Conservation (phyloP, 179 eudicot species). For the Amaranthus tricolor region DNA sequence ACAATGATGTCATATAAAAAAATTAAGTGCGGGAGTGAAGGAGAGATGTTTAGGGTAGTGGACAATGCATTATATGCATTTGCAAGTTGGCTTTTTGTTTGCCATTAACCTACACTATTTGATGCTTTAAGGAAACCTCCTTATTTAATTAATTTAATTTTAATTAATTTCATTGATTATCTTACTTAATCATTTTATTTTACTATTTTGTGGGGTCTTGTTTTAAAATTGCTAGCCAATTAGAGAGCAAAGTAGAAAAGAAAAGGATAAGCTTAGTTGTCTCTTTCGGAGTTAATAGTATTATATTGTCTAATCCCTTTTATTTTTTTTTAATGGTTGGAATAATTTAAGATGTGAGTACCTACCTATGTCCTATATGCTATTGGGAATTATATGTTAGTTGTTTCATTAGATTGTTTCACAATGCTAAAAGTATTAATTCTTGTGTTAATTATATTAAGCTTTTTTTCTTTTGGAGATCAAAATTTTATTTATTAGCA, state of each 20-base stretch:
- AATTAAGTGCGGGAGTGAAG: conserved; percentile 5
- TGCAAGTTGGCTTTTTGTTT: conserved; percentile 36
- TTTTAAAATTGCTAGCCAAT: conserved; percentile 26
- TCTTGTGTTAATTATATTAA: too few species aligned
- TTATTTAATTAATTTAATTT: background rate
- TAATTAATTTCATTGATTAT: background rate
- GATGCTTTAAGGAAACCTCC: conserved; percentile 23
- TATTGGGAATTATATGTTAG: too few species aligned
- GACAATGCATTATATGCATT: conserved; percentile 23
- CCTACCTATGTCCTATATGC: too few species aligned
- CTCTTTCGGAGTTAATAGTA: background rate
- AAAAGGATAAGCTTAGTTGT: conserved; percentile 19
- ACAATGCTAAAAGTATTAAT: too few species aligned
- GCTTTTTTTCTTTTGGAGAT: too few species aligned
- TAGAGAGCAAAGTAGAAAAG: conserved; percentile 22
- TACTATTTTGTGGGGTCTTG: background rate
- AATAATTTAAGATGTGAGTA: too few species aligned
- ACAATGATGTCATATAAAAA: conserved; percentile 18
- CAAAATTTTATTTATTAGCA: too few species aligned
- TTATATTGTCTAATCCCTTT: too few species aligned
- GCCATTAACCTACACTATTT: conserved; percentile 38
- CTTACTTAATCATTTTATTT: background rate
- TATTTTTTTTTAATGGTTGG: background rate
- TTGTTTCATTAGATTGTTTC: too few species aligned
- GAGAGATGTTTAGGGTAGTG: conserved; percentile 30